phyloP scores from a whole-genome alignment of 768 basidiomycete species.

The Piloderma croceum region DNA sequence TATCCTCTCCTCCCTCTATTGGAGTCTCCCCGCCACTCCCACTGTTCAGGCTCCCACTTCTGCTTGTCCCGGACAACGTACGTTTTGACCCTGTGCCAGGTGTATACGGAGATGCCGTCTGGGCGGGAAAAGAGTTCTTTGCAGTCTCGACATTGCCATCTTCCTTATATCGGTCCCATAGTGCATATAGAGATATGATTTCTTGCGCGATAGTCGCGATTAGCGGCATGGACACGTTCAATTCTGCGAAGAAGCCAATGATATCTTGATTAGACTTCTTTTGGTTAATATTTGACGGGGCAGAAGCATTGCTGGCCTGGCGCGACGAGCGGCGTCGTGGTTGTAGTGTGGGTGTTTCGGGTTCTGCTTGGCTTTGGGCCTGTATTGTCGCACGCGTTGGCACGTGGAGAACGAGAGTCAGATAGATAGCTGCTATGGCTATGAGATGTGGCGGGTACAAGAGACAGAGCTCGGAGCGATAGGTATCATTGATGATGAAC shows the following conservation, averaged over 20 bases:
- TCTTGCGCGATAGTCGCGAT: constrained; percentile 86
- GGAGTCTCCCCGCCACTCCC: constrained; percentile 25
- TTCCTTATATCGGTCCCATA: constrained; percentile 83
- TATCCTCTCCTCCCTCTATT: constrained; percentile 12
- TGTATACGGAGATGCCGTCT: constrained; percentile 8
- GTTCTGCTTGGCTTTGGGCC: constrained; percentile 10
- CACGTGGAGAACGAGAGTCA: constrained; percentile 72
- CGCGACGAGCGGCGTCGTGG: constrained; percentile 49
- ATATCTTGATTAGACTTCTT: constrained; percentile 55
- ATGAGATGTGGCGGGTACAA: constrained; percentile 93
- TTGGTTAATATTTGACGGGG: constrained; percentile 19
- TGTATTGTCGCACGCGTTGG: constrained; percentile 42
- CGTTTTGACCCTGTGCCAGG: neutral
- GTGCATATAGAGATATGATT: constrained; percentile 81
- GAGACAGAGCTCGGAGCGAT: constrained; percentile 89
- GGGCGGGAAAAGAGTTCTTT: constrained; percentile 14
- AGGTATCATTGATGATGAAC: constrained; percentile 96
- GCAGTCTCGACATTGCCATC: constrained; percentile 26
- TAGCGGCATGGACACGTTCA: constrained; percentile 80
- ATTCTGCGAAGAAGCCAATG: constrained; percentile 74
- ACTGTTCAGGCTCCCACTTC: constrained; percentile 17
- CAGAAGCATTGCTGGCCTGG: constrained; percentile 31
- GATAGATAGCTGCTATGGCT: constrained; percentile 86
- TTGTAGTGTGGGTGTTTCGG: constrained; percentile 9
- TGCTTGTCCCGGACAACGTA: neutral